Evolutionary conservation across 2,329 filamentous ascomycete species (phyloP), one percentile per base, ranked within the genome.

Genomic region (Colletotrichum sidae): DNA sequence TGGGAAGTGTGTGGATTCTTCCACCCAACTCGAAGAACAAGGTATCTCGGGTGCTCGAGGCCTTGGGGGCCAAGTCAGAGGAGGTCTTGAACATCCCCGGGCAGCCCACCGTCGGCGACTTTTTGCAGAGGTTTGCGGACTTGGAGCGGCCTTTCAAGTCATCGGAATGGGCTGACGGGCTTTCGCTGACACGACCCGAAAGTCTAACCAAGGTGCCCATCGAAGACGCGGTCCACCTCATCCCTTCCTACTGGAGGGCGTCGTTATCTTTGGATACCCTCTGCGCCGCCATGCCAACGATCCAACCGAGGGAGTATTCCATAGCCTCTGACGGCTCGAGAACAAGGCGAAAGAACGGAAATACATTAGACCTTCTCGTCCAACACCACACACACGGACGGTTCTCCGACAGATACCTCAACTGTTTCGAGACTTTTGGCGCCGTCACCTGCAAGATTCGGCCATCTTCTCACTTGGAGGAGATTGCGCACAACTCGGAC

Each of bases 371-470:
- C 12, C 47, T 65, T 1, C 35, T 65, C n/a, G 62, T 65, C 2
- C 62, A 65, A 37, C 58, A 65, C 35, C 62, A 65, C 37, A 0
- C 41, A n/a, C 17, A 56, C 13, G 62, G 62, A 8, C 45, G 33
- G 9, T 65, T 65, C 52, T 65, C 62, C 8, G 58, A 65, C 42
- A 61, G 53, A 2, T 65, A 62, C 10, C 62, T 65, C 42, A 39
- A 34, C 25, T 62, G 58, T 17, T 65, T 65, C 3, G 58, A 57
- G 46, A 10, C 35, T 3, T 57, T 65, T 6, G 62, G 62, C 2
- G 58, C 58, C 9, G 41, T 62, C n/a, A 62, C 55, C 25, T 67
- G 64, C 55, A 67, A 60, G 51, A 67, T 67, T 3, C 64, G 64
- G 8, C 50, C 54, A 11, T 65, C 55, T 2, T 51, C 55, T 0